Base-by-base conservation (phyloP, 164 flowering plant species). In the Houttuynia cordata region DNA sequence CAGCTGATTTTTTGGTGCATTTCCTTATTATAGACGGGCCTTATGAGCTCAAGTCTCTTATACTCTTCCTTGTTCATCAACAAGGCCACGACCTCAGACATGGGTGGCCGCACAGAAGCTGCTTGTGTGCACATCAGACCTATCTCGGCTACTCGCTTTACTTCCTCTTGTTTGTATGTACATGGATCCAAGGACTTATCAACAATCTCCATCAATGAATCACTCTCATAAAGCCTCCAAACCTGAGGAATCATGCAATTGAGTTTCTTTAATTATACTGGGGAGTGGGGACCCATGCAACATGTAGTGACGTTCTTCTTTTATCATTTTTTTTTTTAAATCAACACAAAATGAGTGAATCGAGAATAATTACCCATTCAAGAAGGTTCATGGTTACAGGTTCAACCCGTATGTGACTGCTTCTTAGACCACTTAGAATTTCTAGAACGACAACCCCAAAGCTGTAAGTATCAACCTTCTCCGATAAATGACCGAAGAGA, bases 401-500 rank as follows among this genome's bases (percentile, higher is more conserved):
- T 51, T 75, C 74, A 21, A 37, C 56, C 18, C 47, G 71, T 24
- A 65, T 8, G 24, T 78, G 79, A 51, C 22, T 81, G 56, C 82
- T 61, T 64, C 73, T 78, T 55, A 70, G 64, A 21, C 84, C 83
- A 53, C 86, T 81, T 24, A 80, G 51, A 52, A 75, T 81, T 65
- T 83, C 86, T n/a, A 83, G 78, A 69, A 77, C 78, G 39, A 83
- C 81, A 2, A 83, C 59, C 1, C 88, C 88, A 72, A 41, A 83
- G 67, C 85, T 77, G 65, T 79, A 83, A 1, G 76, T 74, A 53
- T 83, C 88, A 22, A 68, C 85, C 72, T 81, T 83, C 67, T 73
- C 80, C 1, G 85, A 76, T 51, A 79, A 63, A 56, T 79, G 80
- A 17, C 88, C 83, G 58, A 75, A 78, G 34, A 79, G 65, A 62